Evolutionary conservation across 2,329 filamentous ascomycete genomes (phyloP).

Genomic region (Aspergillus transmontanensis): DNA sequence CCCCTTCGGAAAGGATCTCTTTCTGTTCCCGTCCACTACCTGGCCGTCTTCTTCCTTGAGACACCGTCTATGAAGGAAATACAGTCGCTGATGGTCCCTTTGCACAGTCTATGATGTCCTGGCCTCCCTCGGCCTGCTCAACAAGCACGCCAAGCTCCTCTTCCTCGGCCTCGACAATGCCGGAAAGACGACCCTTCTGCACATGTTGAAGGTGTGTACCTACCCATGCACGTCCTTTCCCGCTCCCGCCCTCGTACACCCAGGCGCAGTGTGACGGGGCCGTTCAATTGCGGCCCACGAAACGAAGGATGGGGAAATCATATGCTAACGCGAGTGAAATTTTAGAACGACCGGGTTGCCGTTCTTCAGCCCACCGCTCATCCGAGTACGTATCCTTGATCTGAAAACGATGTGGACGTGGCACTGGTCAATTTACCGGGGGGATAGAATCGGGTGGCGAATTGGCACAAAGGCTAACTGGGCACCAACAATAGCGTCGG

Average conservation of each 20-base stretch:
- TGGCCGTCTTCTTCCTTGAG: not conserved
- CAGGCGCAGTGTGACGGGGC: conserved; percentile 3
- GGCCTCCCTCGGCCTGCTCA: conserved; percentile 81
- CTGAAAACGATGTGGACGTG: not conserved
- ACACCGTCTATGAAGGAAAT: not conserved
- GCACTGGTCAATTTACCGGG: not conserved
- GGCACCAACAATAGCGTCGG: conserved; percentile 64
- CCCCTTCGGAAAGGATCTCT: not conserved
- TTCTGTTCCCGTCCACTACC: not conserved
- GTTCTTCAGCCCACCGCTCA: conserved; percentile 89
- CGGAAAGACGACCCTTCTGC: conserved; percentile 88
- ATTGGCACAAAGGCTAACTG: not conserved
- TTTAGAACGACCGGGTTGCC: conserved; percentile 85
- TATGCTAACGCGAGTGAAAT: not conserved
- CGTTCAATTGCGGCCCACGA: not conserved
- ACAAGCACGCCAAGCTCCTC: conserved; percentile 94
- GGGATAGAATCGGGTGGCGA: not conserved
- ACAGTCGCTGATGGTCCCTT: not conserved
- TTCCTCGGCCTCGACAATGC: conserved; percentile 94
- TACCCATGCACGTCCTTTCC: not conserved
- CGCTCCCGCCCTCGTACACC: not conserved
- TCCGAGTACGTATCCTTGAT: conserved; percentile 67
- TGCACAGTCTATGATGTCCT: conserved; percentile 81
- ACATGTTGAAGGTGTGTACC: conserved; percentile 84
- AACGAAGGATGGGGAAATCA: not conserved